These are phyloP conservation scores for Blastobotrys proliferans DNA, from an alignment of 1,139 yeast species.

Conservation along the genomic window DNA sequence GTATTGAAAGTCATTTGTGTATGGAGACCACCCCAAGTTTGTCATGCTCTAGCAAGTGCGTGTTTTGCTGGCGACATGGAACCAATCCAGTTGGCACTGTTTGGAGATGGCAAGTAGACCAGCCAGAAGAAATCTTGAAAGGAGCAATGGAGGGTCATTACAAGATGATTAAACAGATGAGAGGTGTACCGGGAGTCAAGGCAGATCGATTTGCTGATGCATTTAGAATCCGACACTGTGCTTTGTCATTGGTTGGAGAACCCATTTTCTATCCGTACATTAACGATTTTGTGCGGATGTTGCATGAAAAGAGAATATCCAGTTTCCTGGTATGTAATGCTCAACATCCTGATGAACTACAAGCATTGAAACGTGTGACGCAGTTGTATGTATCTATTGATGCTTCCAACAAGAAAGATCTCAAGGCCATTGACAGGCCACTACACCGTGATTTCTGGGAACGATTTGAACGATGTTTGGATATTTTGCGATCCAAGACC, in stretches of 20 bases:
- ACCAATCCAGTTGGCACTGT: constrained; percentile 95
- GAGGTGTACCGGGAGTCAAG: constrained; percentile 93
- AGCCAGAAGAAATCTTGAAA: constrained; percentile 74
- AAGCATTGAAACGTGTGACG: constrained; percentile 67
- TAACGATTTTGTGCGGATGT: constrained; percentile 73
- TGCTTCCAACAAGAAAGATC: constrained; percentile 77
- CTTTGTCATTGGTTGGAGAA: constrained; percentile 87
- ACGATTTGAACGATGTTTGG: constrained; percentile 73
- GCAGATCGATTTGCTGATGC: constrained; percentile 90
- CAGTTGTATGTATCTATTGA: constrained; percentile 90
- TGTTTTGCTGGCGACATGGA: constrained; percentile 97
- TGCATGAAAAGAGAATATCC: constrained; percentile 74
- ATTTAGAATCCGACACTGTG: constrained; percentile 83
- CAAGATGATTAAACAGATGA: constrained; percentile 85
- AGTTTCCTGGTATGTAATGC: constrained; percentile 92
- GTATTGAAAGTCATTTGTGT: constrained; percentile 78
- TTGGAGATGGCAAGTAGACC: constrained; percentile 95
- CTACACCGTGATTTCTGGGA: constrained; percentile 92
- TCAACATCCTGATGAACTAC: constrained; percentile 85
- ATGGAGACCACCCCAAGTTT: constrained; percentile 95
- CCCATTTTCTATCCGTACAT: constrained; percentile 92
- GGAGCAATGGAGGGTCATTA: constrained; percentile 91
- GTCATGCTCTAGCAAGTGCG: constrained; percentile 93
- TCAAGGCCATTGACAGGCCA: constrained; percentile 84
- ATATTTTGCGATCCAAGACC: constrained; percentile 61